Evolutionary conservation across 1,139 yeast species (phyloP), one percentile per base, ranked within the genome.

Genomic region (Sugiyamaella paludigena): DNA sequence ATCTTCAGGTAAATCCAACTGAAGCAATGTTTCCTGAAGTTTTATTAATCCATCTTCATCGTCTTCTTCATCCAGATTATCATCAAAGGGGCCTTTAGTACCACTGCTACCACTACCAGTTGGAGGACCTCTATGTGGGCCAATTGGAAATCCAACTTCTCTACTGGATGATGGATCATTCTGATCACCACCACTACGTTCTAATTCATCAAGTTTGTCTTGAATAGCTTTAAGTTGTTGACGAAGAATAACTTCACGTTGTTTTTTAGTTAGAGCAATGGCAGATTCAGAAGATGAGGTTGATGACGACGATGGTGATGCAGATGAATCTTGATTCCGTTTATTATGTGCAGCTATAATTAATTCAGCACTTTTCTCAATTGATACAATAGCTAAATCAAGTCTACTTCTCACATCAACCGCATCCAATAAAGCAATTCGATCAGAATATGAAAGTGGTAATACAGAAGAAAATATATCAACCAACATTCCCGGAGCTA

Each of bases 11-110:
- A 71, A 47, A 15, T 57, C 49, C 12, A 63, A 58, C 0, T 48
- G 45, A 27, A 50, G 54, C 8, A 71, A 58, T 45, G 60, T 62
- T 36, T 56, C 54, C 26, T 59, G 55, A 19, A 71, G 58, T 40
- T 61, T 65, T 5, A 55, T 59, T 12, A 69, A 30, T 29, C 66
- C 75, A 35, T 70, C 63, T 5, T 58, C 63, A 31, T 60, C 68
- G 9, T 62, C 63, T 10, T 56, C 64, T 15, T 60, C 60, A 24
- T 46, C 63, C 3, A 19, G 24, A 19, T 19, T 19, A 1, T 51
- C 60, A 13, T 54, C 58, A 38, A 43, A 45, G 94, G 86, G 77
- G 92, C 87, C 59, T 77, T 87, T 58, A 81, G 81, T 80, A 84
- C 84, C 60, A 84, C 95, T 62, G n/a, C n/a, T n/a, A n/a, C n/a